phyloP scores from a whole-genome alignment of 2,329 filamentous ascomycete species.

The Sarocladium strictum region DNA sequence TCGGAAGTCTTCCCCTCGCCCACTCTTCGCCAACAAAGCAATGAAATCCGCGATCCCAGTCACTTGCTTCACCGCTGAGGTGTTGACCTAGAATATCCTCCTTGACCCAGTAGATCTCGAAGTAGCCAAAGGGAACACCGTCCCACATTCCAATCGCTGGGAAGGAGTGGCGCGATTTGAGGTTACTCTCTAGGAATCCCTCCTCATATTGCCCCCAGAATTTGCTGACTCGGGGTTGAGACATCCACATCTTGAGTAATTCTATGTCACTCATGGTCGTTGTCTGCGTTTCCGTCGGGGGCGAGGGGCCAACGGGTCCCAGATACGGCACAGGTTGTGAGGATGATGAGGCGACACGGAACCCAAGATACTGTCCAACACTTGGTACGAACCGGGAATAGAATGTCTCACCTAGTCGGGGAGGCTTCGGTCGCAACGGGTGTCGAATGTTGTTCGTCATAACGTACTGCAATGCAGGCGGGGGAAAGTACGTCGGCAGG shows the following conservation, averaged over 20 bases:
- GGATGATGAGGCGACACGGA: slow-evolving; percentile 74
- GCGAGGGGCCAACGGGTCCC: slow-evolving; percentile 35
- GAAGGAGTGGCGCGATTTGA: slow-evolving; percentile 71
- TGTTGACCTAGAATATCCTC: slow-evolving; percentile 74
- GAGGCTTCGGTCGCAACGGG: slow-evolving; percentile 80
- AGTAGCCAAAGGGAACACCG: slow-evolving; percentile 91
- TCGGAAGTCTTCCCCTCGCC: slow-evolving; percentile 72
- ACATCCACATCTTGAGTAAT: slow-evolving; percentile 82
- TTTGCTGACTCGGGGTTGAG: slow-evolving; percentile 72
- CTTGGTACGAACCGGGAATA: slow-evolving; percentile 85
- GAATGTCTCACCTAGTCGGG: slow-evolving; percentile 83
- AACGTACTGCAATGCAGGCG: slow-evolving; percentile 73
- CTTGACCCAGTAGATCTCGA: slow-evolving; percentile 98
- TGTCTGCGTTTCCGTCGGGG: slow-evolving; percentile 33
- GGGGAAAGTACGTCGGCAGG: slow-evolving; percentile 86
- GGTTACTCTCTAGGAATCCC: slow-evolving; percentile 59
- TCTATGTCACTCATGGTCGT: slow-evolving; percentile 42
- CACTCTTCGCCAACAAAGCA: slow-evolving; percentile 88
- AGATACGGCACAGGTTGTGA: slow-evolving; percentile 56
- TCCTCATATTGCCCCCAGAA: slow-evolving; percentile 72
- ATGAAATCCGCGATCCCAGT: slow-evolving; percentile 87
- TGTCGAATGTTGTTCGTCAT: slow-evolving; percentile 76
- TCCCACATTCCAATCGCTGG: slow-evolving; percentile 93
- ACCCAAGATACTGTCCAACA: slow-evolving; percentile 76
- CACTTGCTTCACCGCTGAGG: slow-evolving; percentile 58